Conservation (phyloP, 2,329 filamentous ascomycete genomes). For the Cercospora brassicicola region DNA sequence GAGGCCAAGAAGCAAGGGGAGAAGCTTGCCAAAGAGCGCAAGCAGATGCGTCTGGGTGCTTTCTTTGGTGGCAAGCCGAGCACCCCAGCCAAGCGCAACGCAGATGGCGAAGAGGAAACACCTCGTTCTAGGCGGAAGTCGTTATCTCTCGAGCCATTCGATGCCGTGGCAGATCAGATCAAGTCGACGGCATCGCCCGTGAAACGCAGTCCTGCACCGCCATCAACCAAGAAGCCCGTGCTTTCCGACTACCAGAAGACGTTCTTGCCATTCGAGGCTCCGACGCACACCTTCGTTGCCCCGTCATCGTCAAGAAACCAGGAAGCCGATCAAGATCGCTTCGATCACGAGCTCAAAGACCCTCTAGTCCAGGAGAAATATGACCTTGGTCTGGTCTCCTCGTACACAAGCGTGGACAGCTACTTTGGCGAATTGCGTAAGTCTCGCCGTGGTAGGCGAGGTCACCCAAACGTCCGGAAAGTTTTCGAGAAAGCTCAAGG, state of each 20-base stretch:
- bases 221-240: conserved; percentile 28
- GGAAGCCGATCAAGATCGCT: conserved; percentile 32
- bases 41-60: conserved; percentile 43
- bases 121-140: conserved; percentile 40
- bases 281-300: conserved; percentile 71
- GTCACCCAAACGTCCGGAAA: conserved; percentile 25
- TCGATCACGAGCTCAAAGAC: conserved; percentile 35
- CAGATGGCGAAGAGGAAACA: conserved; percentile 18
- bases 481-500: conserved; percentile 49
- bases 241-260: conserved; percentile 55
- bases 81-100: conserved; percentile 33
- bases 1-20: conserved; percentile 35
- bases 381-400: conserved; percentile 32
- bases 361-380: conserved; percentile 35
- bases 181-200: conserved; percentile 30
- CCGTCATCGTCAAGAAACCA: conserved; percentile 36
- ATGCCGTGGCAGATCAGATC: conserved; percentile 32
- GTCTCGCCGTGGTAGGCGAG: conserved; percentile 25
- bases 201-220: conserved; percentile 26
- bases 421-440: conserved; percentile 22
- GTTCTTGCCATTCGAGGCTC: conserved; percentile 81
- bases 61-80: conserved; percentile 47
- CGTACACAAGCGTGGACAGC: conserved; percentile 24
- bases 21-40: conserved; percentile 37
- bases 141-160: conserved; percentile 38